These are phyloP conservation scores for Linnemannia exigua DNA, from an alignment of 192 early-diverging fungal species.

Conservation along the genomic window DNA sequence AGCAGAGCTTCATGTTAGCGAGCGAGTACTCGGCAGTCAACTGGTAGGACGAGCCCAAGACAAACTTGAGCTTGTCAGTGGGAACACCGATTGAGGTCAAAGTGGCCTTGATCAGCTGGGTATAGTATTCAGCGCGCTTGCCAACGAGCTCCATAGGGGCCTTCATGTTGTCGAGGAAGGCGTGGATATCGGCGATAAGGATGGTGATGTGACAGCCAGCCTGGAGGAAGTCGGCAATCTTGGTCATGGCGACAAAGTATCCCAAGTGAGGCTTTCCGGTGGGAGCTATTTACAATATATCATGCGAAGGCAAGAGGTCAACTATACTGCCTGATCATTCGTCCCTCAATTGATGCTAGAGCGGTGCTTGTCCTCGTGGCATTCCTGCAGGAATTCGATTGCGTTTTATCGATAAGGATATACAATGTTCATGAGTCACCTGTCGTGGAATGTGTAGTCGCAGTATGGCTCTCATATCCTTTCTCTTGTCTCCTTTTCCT, in stretches of 20 bases:
- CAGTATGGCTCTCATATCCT: neutral
- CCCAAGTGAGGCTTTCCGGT: slow-evolving; percentile 97
- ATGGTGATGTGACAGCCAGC: slow-evolving; percentile 90
- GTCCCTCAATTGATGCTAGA: neutral
- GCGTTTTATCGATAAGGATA: neutral
- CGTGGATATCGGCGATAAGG: slow-evolving; percentile 96
- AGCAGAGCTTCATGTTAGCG: slow-evolving; percentile 90
- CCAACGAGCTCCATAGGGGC: slow-evolving; percentile 93
- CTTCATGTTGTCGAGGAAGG: slow-evolving; percentile 99
- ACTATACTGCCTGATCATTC: neutral
- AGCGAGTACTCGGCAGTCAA: slow-evolving; percentile 90
- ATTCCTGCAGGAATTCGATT: neutral
- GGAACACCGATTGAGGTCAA: slow-evolving; percentile 95
- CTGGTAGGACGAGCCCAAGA: slow-evolving; percentile 92
- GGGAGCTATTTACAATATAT: slow-evolving; percentile 67
- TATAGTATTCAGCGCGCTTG: slow-evolving; percentile 94
- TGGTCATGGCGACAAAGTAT: slow-evolving; percentile 98
- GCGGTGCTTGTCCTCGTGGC: neutral
- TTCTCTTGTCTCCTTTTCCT: neutral
- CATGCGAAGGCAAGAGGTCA: neutral
- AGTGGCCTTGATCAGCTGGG: slow-evolving; percentile 89
- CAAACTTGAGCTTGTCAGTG: slow-evolving; percentile 92
- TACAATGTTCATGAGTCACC: neutral
- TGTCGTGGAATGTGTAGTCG: neutral
- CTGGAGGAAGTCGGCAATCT: slow-evolving; percentile 95